Evolutionary conservation across 139 green algal genomes (phyloP).

Genomic region (Closterium sp.): DNA sequence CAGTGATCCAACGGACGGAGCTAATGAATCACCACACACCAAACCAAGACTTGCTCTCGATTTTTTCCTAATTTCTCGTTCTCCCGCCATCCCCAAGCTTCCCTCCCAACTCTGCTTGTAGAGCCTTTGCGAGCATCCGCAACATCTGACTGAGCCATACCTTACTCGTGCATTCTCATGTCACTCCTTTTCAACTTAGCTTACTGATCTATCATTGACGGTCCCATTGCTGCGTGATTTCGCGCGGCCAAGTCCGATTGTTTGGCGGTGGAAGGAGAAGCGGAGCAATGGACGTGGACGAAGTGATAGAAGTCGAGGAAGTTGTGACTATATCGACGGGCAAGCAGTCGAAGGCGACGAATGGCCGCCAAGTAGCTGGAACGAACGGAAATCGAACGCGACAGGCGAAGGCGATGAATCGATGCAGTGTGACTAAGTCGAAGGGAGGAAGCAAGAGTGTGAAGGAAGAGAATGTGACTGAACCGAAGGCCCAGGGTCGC

Average conservation of each 20-base stretch:
- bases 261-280: background rate
- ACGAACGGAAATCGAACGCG: background rate
- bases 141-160: too few relatives aligned
- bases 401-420: background rate
- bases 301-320: background rate
- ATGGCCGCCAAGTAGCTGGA: background rate
- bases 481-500: background rate
- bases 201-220: too few relatives aligned
- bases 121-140: too few relatives aligned
- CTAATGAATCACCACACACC: too few relatives aligned
- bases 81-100: too few relatives aligned
- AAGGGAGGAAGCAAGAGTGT: background rate
- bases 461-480: background rate
- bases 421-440: background rate
- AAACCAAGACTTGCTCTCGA: too few relatives aligned
- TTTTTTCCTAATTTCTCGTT: too few relatives aligned
- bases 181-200: too few relatives aligned
- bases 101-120: too few relatives aligned
- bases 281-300: background rate
- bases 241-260: background rate
- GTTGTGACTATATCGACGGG: background rate
- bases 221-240: background rate
- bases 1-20: too few relatives aligned
- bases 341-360: background rate
- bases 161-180: too few relatives aligned